These are phyloP conservation scores for Sclerotinia sclerotiorum DNA, from an alignment of 2,329 filamentous ascomycete genomes.

Conservation along the genomic window DNA sequence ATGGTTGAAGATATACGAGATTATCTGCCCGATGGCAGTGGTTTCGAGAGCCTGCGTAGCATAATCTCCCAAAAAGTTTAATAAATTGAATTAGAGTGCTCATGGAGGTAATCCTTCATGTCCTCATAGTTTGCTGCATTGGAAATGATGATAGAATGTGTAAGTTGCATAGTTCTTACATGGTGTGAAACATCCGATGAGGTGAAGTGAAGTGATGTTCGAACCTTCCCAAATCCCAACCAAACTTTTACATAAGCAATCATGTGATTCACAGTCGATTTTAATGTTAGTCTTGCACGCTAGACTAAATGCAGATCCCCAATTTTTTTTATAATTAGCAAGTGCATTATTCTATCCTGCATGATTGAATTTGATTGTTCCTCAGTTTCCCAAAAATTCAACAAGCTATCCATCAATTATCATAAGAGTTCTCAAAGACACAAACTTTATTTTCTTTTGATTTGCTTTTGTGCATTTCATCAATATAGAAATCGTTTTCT, in stretches of 20 bases:
- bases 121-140: too few relatives aligned
- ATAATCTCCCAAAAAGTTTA: too few relatives aligned
- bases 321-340: slow-evolving; percentile 9
- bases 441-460: slow-evolving; percentile 11
- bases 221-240: not conserved
- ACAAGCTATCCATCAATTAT: slow-evolving; percentile 4
- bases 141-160: too few relatives aligned
- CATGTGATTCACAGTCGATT: not conserved
- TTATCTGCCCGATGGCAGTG: not conserved
- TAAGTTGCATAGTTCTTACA: too few relatives aligned
- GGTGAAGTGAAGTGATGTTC: not conserved
- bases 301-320: slow-evolving; percentile 4
- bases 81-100: not conserved
- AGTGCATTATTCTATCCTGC: slow-evolving; percentile 11
- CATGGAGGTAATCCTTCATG: too few relatives aligned
- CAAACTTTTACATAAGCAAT: not conserved
- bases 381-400: not conserved
- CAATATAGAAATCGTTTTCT: not conserved
- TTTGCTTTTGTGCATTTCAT: slow-evolving; percentile 7
- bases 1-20: too few relatives aligned
- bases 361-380: not conserved
- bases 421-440: slow-evolving; percentile 12
- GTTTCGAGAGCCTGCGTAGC: too few relatives aligned
- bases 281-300: not conserved
- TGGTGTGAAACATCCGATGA: not conserved